Conservation (phyloP, 2,329 filamentous ascomycete species). For the Xylariaceae sp. region DNA sequence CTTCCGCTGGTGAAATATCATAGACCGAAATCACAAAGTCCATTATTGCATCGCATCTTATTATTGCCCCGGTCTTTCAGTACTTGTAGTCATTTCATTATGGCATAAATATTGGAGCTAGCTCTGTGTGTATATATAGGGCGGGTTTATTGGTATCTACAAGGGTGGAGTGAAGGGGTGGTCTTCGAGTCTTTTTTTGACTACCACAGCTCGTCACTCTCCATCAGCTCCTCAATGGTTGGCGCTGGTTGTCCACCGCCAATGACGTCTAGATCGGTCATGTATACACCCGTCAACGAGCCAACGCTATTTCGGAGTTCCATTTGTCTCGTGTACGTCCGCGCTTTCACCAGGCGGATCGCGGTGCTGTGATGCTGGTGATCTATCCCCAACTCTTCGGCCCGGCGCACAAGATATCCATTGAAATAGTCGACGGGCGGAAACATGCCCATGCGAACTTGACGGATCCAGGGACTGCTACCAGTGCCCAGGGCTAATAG, state of each 20-base stretch:
- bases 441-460: conserved; percentile 53
- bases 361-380: conserved; percentile 69
- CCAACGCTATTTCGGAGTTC: conserved; percentile 29
- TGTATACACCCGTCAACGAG: conserved; percentile 22
- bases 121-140: too few relatives aligned
- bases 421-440: conserved; percentile 84
- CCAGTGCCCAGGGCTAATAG: conserved; percentile 51
- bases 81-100: too few relatives aligned
- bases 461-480: conserved; percentile 62
- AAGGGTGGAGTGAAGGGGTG: too few relatives aligned
- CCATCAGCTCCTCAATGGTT: conserved; percentile 10
- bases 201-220: background rate
- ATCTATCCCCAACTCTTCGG: conserved; percentile 64
- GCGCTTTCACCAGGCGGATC: conserved; percentile 66
- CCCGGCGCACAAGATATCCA: conserved; percentile 76
- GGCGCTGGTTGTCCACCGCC: conserved; percentile 16
- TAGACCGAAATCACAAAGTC: too few relatives aligned
- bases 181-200: too few relatives aligned
- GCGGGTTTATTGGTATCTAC: too few relatives aligned
- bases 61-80: too few relatives aligned
- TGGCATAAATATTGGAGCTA: too few relatives aligned
- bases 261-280: conserved; percentile 26
- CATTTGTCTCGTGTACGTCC: conserved; percentile 38
- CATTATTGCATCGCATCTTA: too few relatives aligned
- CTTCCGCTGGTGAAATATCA: too few relatives aligned